phyloP scores from a whole-genome alignment of 2,329 filamentous ascomycete genomes.

The Seiridium cupressi region DNA sequence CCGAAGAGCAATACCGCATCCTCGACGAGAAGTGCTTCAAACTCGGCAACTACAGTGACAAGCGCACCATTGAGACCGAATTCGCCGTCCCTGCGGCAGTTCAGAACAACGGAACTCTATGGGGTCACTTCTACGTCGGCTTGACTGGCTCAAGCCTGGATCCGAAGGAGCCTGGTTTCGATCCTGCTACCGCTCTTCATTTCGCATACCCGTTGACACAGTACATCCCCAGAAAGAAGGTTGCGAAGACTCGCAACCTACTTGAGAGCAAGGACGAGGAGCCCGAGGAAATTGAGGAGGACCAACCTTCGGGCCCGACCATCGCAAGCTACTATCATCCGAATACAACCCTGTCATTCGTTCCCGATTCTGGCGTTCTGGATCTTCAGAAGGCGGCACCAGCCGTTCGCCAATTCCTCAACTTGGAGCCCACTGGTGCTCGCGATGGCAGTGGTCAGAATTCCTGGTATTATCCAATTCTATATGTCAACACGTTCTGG shows the following conservation, averaged over 20 bases:
- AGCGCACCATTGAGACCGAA: conserved; percentile 70
- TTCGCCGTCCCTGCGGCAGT: conserved; percentile 77
- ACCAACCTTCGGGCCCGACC: conserved; percentile 60
- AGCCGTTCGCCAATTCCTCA: conserved; percentile 73
- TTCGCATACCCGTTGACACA: conserved; percentile 85
- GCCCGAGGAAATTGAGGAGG: conserved; percentile 46
- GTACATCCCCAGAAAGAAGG: conserved; percentile 88
- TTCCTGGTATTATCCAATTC: conserved; percentile 87
- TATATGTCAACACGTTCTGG: conserved; percentile 97
- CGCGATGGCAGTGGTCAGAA: conserved; percentile 83
- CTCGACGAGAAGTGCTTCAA: conserved; percentile 78
- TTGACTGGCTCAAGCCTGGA: conserved; percentile 75
- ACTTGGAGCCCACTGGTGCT: conserved; percentile 75
- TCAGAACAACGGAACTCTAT: conserved; percentile 90
- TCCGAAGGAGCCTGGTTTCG: conserved; percentile 69
- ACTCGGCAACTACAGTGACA: conserved; percentile 76
- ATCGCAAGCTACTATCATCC: conserved; percentile 91
- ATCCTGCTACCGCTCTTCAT: conserved; percentile 74
- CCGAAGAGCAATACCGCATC: conserved; percentile 68
- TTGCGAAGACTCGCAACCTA: conserved; percentile 82
- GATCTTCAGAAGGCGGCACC: conserved; percentile 67
- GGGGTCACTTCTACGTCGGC: conserved; percentile 89
- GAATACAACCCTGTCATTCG: conserved; percentile 85
- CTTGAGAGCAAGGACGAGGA: conserved; percentile 57
- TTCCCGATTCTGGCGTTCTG: conserved; percentile 75